Evolutionary conservation across 108 stramenopile species (phyloP), one percentile per base, ranked within the genome.

Genomic region (Nitzschia sp.): DNA sequence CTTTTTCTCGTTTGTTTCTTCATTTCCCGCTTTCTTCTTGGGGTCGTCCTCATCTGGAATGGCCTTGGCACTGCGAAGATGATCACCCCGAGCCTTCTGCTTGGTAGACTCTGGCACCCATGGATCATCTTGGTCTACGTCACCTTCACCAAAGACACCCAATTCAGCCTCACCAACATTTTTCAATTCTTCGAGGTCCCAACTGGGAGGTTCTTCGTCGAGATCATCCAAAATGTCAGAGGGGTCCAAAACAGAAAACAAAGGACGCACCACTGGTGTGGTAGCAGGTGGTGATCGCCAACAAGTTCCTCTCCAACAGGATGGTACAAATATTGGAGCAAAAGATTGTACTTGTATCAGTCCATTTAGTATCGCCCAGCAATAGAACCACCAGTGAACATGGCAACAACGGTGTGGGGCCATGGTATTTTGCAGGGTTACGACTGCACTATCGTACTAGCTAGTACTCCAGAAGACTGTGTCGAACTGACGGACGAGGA

Each of bases 101-200:
- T 77, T 76, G 53, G 74, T 74, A 10, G 82, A 53, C 56, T 86
- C 85, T 20, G 85, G 78, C 39, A 79, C 68, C 85, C 85, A 86
- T 24, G 81, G 72, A 3, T 70, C 57, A n/a, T 66, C 71, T 8
- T 71, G 62, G 29, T 83, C 78, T 15, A 19, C 58, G 6, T 57
- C 63, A 11, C 72, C 75, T 15, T 71, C 63, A n/a, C 68, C 65
- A 19, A 77, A 73, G 15, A 73, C 71, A 34, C 10, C 34, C 17
- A 20, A 57, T 10, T 69, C 59, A 12, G 53, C 70, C 38, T 55
- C 57, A 12, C 64, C 44, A n/a, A 66, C n/a, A 22, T 71, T 22
- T 17, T 70, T 70, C 25, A 63, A 29, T 42, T 71, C 70, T 22
- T 70, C 29, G 14, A 41, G 21, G n/a, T 61, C 65, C 56, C 51